These are phyloP conservation scores for Halophytophthora batemanensis DNA, from an alignment of 352 stramenopile species.

Conservation along the genomic window DNA sequence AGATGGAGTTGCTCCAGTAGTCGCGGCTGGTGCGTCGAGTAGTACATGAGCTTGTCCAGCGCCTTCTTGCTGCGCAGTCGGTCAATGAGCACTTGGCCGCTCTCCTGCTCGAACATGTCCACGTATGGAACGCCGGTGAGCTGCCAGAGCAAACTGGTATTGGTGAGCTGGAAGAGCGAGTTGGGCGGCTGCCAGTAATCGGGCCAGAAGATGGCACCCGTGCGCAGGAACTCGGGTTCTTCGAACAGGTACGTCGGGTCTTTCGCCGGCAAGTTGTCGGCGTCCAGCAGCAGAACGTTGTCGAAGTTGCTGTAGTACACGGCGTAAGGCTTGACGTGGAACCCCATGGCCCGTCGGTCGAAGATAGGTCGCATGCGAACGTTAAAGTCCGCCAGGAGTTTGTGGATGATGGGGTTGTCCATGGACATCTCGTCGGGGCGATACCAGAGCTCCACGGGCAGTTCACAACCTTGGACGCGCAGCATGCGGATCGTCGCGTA, in stretches of 20 bases:
- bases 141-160: conserved; percentile 75
- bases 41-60: conserved; percentile 87
- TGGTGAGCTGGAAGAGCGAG: conserved; percentile 78
- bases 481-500: conserved; percentile 81
- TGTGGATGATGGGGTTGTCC: conserved; percentile 74
- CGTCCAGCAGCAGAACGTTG: conserved; percentile 78
- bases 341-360: conserved; percentile 66
- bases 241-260: conserved; percentile 87
- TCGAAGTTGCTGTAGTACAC: conserved; percentile 87
- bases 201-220: conserved; percentile 83
- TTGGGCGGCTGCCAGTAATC: conserved; percentile 83
- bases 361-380: conserved; percentile 81
- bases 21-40: conserved; percentile 66
- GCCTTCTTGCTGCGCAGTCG: conserved; percentile 66
- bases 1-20: conserved; percentile 73
- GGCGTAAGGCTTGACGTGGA: conserved; percentile 82
- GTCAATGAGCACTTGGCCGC: conserved; percentile 83
- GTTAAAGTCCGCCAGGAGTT: conserved; percentile 62
- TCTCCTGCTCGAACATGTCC: conserved; percentile 87
- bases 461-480: conserved; percentile 65
- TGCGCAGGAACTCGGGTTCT: conserved; percentile 65
- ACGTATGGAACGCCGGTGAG: conserved; percentile 66
- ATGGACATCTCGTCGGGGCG: conserved; percentile 83
- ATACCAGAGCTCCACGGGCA: conserved; percentile 86
- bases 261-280: conserved; percentile 75